Percentiles rank a stretch among this genome's conserved stretches.
These are phyloP conservation scores for Uronychia binucleata DNA, from an alignment of 73 alveolate genomes.

Conservation along the genomic window DNA sequence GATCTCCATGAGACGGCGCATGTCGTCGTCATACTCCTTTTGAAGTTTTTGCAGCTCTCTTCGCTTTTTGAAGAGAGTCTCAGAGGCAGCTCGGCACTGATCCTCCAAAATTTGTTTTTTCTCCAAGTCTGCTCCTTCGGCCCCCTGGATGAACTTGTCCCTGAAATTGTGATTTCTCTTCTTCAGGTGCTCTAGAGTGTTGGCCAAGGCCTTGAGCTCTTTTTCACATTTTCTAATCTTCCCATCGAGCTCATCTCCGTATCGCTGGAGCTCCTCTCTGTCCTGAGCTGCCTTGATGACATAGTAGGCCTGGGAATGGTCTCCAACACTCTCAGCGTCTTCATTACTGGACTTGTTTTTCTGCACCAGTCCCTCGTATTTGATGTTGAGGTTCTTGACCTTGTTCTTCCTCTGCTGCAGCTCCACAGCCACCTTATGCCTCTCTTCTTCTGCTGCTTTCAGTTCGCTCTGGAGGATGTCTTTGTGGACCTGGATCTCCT, in stretches of 20 bases:
- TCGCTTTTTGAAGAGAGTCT: slow-evolving; percentile 86
- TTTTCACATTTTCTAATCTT: slow-evolving; percentile 96
- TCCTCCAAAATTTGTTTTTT: slow-evolving; percentile 75
- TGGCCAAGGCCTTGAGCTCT: slow-evolving; percentile 92
- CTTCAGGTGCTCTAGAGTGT: slow-evolving; percentile 89
- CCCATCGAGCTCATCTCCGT: slow-evolving; percentile 98
- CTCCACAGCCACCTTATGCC: slow-evolving; percentile 97
- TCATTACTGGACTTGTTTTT: slow-evolving; percentile 80
- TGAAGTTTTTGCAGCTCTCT: slow-evolving; percentile 69
- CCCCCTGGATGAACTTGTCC: slow-evolving; percentile 69
- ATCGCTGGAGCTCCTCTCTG: slow-evolving; percentile 97
- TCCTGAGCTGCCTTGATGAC: slow-evolving; percentile 98
- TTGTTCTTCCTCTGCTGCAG: slow-evolving; percentile 91
- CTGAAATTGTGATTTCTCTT: slow-evolving; percentile 87
- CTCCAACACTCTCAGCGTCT: slow-evolving; percentile 94
- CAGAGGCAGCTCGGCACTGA: slow-evolving; percentile 92
- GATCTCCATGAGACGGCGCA: slow-evolving; percentile 73
- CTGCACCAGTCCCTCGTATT: slow-evolving; percentile 87
- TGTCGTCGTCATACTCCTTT: slow-evolving; percentile 80
- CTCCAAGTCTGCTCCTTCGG: slow-evolving; percentile 73
- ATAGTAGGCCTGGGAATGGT: slow-evolving; percentile 95
- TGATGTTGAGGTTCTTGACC: slow-evolving; percentile 90
- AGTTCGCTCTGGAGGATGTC: slow-evolving; percentile 93
- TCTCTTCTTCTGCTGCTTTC: slow-evolving; percentile 97
- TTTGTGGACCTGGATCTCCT: slow-evolving; percentile 97